phyloP scores from a whole-genome alignment of 129 eudicot genomes.

The Flaveria robusta region DNA sequence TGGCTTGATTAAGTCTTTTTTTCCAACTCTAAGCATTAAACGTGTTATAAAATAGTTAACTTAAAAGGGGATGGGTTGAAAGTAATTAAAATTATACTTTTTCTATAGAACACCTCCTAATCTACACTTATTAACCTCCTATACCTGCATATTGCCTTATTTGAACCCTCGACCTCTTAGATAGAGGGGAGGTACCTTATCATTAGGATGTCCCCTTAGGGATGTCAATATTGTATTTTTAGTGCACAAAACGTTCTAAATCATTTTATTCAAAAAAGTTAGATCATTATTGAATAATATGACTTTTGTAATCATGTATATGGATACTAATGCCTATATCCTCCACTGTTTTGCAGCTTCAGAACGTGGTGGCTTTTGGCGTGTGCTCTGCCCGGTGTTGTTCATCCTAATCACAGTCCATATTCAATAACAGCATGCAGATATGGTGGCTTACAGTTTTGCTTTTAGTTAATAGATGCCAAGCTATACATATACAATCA shows the following conservation, averaged over 20 bases:
- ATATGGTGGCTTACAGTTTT: conserved; percentile 43
- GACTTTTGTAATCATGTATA: neutral
- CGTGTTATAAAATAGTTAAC: neutral
- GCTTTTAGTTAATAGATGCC: conserved; percentile 38
- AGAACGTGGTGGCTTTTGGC: conserved; percentile 22
- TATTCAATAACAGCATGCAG: conserved; percentile 33
- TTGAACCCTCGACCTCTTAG: too few species aligned
- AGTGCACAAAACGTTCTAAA: neutral
- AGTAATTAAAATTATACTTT: neutral
- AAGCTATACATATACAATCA: conserved; percentile 29
- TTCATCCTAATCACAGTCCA: conserved; percentile 30
- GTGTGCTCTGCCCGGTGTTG: conserved; percentile 20
- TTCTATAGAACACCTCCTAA: too few species aligned
- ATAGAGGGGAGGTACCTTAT: too few species aligned
- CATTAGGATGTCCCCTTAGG: too few species aligned
- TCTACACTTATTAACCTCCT: too few species aligned
- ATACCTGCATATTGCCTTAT: too few species aligned
- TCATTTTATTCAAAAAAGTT: neutral
- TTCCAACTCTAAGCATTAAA: neutral
- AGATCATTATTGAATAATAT: neutral
- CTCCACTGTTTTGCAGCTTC: conserved; percentile 42
- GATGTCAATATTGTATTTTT: too few species aligned
- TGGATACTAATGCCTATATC: neutral
- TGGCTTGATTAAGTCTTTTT: neutral
- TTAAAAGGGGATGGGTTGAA: neutral